Conservation (phyloP, 495 filamentous ascomycete species). For the Aspergillus incahuasiensis region DNA sequence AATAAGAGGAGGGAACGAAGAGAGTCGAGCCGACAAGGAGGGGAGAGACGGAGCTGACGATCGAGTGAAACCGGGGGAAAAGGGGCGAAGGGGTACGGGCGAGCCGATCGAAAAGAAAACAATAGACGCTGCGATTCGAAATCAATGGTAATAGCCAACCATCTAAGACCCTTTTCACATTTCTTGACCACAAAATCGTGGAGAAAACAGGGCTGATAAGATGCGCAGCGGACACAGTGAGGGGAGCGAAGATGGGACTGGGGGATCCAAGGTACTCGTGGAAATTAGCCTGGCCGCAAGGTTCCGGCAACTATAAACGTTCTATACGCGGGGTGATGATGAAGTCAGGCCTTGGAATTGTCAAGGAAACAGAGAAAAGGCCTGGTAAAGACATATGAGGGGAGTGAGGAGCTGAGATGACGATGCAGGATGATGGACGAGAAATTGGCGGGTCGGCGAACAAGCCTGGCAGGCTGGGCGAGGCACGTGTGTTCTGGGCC, state of each 20-base stretch:
- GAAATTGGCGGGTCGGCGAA: conserved; percentile 9
- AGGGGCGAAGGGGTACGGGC: conserved; percentile 20
- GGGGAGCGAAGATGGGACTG: background rate
- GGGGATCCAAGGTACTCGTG: background rate
- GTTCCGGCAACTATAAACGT: background rate
- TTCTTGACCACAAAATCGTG: conserved; percentile 4
- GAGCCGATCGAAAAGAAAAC: conserved; percentile 13
- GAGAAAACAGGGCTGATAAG: conserved; percentile 1
- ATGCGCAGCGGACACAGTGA: background rate
- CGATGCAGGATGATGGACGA: conserved; percentile 11
- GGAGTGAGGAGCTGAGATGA: conserved; percentile 7
- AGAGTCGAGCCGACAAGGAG: conserved; percentile 10
- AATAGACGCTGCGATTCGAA: background rate
- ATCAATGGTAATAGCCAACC: conserved; percentile 4
- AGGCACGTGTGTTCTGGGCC: conserved; percentile 14
- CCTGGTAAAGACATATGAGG: background rate
- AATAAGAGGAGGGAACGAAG: conserved; percentile 2
- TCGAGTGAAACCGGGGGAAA: conserved; percentile 16
- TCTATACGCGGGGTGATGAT: background rate
- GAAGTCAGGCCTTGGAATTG: background rate
- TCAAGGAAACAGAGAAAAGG: background rate
- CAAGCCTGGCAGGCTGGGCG: conserved; percentile 5
- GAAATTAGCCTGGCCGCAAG: conserved; percentile 3
- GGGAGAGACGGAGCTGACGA: conserved; percentile 12
- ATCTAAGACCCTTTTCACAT: conserved; percentile 1